Evolutionary conservation across 2,329 filamentous ascomycete genomes (phyloP), one percentile per base, ranked within the genome.

Genomic region (Penicillium hesseltinei): DNA sequence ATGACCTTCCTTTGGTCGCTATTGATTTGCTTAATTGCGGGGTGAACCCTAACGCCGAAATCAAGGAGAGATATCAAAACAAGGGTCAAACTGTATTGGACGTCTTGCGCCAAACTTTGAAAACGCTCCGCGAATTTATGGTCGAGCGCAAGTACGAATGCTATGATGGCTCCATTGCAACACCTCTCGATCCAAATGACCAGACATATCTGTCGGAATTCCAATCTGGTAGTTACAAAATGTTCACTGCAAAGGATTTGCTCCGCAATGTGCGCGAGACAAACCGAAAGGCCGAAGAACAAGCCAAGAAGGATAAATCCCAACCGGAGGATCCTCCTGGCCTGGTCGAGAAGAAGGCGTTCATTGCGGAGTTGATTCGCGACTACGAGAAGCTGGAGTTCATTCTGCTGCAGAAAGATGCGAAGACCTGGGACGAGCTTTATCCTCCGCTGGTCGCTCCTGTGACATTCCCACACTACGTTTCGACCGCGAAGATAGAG

Each of bases 391-490:
- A 75, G 21, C 72, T 91, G 1, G 83, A 89, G 65, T 35, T 7
- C 9, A 66, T 75, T 2, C 65, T 71, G 2, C 73, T 93, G 21
- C 42, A 87, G 4, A 84, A 80, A 56, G 85, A 83, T 0, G 90
- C 82, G 2, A 91, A 91, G 72, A 82, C 82, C 0, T 92, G 90
- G 68, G 67, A 73, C 13, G 83, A 92, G 46, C 73, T 91, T 7
- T 73, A 88, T 69, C 88, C 88, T 0, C 39, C 47, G 9, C 11
- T 54, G 40, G n/a, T 47, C 4, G 17, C 15, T 13, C 9, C 31
- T 3, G 47, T 21, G 21, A 17, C 21, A 6, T 21, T 23, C 4
- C 36, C 31, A 23, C 19, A 2, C 13, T 13, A 33, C 4, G 13
- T 35, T 31, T 10, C 11, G 54, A 65, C n/a, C 46, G 59, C 5